These are phyloP conservation scores for Coemansia sp. DNA, from an alignment of 192 early-diverging fungal genomes.

Conservation along the genomic window DNA sequence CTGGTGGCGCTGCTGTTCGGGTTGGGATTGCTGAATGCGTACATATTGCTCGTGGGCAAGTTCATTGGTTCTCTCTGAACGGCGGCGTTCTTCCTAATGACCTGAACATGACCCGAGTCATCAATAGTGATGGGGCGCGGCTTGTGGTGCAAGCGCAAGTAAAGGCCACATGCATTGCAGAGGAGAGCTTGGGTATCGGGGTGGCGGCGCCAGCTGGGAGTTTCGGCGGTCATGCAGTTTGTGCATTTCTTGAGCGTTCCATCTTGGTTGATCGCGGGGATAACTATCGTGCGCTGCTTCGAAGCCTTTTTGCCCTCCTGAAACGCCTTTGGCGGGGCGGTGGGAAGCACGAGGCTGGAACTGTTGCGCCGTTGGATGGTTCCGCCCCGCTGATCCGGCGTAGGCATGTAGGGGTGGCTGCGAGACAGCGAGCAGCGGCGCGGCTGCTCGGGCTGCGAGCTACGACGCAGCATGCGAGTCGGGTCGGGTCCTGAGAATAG, in stretches of 20 bases:
- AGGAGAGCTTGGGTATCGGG: conserved; percentile 59
- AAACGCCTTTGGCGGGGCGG: not conserved
- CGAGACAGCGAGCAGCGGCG: conserved; percentile 2
- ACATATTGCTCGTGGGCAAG: not conserved
- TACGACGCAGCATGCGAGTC: conserved; percentile 17
- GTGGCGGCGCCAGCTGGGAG: conserved; percentile 66
- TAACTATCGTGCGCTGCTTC: conserved; percentile 9
- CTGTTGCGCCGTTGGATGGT: not conserved
- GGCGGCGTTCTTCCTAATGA: conserved; percentile 48
- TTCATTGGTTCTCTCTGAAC: conserved; percentile 46
- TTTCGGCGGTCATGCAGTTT: conserved; percentile 60
- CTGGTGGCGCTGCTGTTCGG: not conserved
- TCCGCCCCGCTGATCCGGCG: not conserved
- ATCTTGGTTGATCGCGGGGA: conserved; percentile 48
- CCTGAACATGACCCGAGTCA: conserved; percentile 41
- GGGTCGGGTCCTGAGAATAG: not conserved
- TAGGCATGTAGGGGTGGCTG: conserved; percentile 24
- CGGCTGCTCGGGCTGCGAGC: not conserved
- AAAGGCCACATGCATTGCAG: conserved; percentile 67
- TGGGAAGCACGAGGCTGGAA: not conserved
- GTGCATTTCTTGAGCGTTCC: conserved; percentile 51
- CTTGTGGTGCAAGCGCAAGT: conserved; percentile 39
- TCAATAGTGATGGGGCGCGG: conserved; percentile 36
- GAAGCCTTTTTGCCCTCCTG: not conserved
- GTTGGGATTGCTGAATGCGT: not conserved